Base-by-base conservation (phyloP, 2,329 filamentous ascomycete species). In the Xylariaceae sp. region DNA sequence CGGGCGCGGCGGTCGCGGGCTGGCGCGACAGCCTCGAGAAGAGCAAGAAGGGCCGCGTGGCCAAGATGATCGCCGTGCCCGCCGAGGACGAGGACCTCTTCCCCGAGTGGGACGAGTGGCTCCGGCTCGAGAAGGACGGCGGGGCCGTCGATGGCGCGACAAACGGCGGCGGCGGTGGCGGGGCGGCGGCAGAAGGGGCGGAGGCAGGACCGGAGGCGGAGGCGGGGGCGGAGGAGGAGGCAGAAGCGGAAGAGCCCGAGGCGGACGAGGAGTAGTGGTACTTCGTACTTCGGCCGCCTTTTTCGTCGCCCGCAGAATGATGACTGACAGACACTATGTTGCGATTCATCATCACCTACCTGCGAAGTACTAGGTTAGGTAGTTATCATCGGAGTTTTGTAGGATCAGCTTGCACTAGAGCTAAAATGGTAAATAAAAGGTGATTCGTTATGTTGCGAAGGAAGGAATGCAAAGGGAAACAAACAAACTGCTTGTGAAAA, bases 61-160 rank as follows among this genome's bases (percentile, higher is more conserved):
- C 83, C 9, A 83, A 90, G 63, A 70, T 88, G 32, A 74, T 98
- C 34, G 90, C 84, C 40, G 72, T 86, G 0, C 92, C 92, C 0
- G 83, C 77, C 0, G 80, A 84, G 47, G 85, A 88, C 39, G 83
- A 83, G 25, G 89, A 94, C 3, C 72, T 98, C 47, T 98, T 98
- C 64, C 90, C 90, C 0, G 87, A 95, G 52, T 98, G 92, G 92
- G 84, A 94, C 4, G 83, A 92, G 59, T 95, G 86, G 68, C 56
- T 96, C 48, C 72, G 74, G 52, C 57, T 94, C 42, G 92, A 96
- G 65, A 75, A 72, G 38, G 80, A 88, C 49, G 83, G 83, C 3
- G 69, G 67, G 3, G 55, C 61, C 5, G 39, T 44, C 37, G 59
- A 45, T 42, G 65, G 47, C 24, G 52, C 45, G n/a, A 47, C 44